Base-by-base conservation (phyloP, 257 asterid genomes). In the Ocimum tenuiflorum region DNA sequence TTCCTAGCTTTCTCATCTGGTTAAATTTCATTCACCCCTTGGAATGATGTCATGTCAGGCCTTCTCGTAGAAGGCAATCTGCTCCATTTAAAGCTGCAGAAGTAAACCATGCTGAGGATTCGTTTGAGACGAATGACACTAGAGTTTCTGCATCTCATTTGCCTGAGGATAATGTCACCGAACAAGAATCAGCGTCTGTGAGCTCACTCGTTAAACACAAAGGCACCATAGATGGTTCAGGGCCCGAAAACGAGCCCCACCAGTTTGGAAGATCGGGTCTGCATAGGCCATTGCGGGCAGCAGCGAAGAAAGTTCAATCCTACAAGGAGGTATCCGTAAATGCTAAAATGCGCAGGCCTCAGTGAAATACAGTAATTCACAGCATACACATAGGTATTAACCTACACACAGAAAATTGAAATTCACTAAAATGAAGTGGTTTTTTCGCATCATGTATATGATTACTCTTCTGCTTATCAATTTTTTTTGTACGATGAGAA, bases 271-370 rank as follows among this genome's bases (percentile, higher is more conserved):
- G 80, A 68, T 13, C 79, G 6, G 74, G 86, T 56, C 67, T 81
- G 3, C 19, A 67, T 59, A 78, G 96, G 81, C 95, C 95, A 29
- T 82, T 79, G 8, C 85, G 95, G 8, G 75, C 58, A 45, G 94
- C 96, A 36, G 84, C 88, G 57, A 80, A 35, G 75, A 89, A 83
- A 73, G 84, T 89, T 57, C 83, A 77, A 67, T 83, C 94, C 3
- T 87, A 89, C 80, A 89, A 76, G 83, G 94, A 89, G 84, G 42
- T 77, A 24, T 82, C 91, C 4, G 0, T 82, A 10, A 80, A 79
- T n/a, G 71, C 72, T 55, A 89, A 89, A 76, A 84, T 85, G 95
- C 89, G 94, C 36, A 87, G 95, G 80, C 0, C 74, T 1, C 63
- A 22, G 63, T 81, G 78, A 83, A 35, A 23, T 22, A 55, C 17